These are phyloP conservation scores for Penicillium desertorum DNA, from an alignment of 495 filamentous ascomycete species.

Conservation along the genomic window DNA sequence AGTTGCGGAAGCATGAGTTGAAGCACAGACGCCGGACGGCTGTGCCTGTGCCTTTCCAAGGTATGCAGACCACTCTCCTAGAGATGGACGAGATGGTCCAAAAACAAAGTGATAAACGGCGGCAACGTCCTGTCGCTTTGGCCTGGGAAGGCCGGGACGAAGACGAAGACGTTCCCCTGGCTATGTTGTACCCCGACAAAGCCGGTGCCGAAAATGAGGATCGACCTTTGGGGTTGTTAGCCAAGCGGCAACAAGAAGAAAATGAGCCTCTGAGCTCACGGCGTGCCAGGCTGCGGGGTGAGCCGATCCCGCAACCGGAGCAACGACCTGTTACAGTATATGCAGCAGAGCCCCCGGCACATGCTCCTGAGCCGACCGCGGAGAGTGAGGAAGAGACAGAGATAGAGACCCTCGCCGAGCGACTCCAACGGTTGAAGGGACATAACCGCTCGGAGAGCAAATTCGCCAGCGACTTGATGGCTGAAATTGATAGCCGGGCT, in stretches of 20 bases:
- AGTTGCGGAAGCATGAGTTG: conserved; percentile 82
- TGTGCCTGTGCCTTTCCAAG: conserved; percentile 60
- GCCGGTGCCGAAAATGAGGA: conserved; percentile 55
- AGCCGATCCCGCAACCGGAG: conserved; percentile 30
- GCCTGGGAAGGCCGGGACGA: conserved; percentile 83
- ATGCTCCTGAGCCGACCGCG: conserved; percentile 19
- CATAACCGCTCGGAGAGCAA: conserved; percentile 62
- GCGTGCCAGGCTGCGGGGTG: conserved; percentile 72
- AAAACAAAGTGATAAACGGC: conserved; percentile 72
- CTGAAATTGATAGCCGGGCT: conserved; percentile 61
- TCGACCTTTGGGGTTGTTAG: conserved; percentile 81
- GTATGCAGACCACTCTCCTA: conserved; percentile 84
- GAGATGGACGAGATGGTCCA: conserved; percentile 90
- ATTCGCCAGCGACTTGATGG: conserved; percentile 77
- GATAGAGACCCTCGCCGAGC: conserved; percentile 76
- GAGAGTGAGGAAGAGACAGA: conserved; percentile 67
- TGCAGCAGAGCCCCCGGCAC: conserved; percentile 21
- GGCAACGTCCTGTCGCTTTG: conserved; percentile 71
- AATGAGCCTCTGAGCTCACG: conserved; percentile 83
- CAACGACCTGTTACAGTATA: conserved; percentile 43
- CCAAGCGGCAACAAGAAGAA: conserved; percentile 81
- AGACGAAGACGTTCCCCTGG: conserved; percentile 81
- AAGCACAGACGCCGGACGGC: conserved; percentile 71
- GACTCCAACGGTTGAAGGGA: conserved; percentile 66
- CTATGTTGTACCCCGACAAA: conserved; percentile 69